Conservation (phyloP, 2,329 filamentous ascomycete genomes). For the Cercospora sojina region DNA sequence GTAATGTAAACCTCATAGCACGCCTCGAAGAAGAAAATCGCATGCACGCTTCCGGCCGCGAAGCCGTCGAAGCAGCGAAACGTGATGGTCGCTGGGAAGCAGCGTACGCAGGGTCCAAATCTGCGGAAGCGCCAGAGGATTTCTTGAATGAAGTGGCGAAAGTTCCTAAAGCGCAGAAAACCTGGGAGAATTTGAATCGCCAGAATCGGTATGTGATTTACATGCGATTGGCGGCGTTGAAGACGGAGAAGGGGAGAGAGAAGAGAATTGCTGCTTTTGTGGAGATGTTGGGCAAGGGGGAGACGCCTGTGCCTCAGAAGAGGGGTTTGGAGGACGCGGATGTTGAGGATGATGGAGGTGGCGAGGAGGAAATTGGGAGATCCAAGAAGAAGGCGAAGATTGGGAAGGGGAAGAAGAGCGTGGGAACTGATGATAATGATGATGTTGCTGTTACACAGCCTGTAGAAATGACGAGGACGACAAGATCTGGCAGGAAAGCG, state of each 20-base stretch:
- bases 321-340: not conserved
- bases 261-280: conserved; percentile 44
- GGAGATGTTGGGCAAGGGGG: conserved; percentile 23
- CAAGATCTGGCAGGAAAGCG: not conserved
- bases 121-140: conserved; percentile 51
- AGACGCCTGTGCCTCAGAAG: conserved; percentile 22
- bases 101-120: conserved; percentile 55
- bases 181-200: conserved; percentile 49
- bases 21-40: conserved; percentile 47
- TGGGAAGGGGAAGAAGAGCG: not conserved
- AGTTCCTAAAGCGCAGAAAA: conserved; percentile 39
- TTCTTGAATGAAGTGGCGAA: conserved; percentile 47
- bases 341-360: not conserved
- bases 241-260: conserved; percentile 32
- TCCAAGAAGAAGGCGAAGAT: not conserved
- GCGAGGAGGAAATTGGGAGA: not conserved
- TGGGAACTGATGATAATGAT: not conserved
- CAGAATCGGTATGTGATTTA: conserved; percentile 51
- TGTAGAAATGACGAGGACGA: not conserved
- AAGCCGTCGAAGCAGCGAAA: conserved; percentile 56
- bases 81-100: conserved; percentile 59
- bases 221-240: conserved; percentile 47
- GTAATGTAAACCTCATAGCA: conserved; percentile 57
- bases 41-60: conserved; percentile 52
- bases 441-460: not conserved